These are phyloP conservation scores for Boletus patriciae DNA, from an alignment of 768 basidiomycete species.

Conservation along the genomic window DNA sequence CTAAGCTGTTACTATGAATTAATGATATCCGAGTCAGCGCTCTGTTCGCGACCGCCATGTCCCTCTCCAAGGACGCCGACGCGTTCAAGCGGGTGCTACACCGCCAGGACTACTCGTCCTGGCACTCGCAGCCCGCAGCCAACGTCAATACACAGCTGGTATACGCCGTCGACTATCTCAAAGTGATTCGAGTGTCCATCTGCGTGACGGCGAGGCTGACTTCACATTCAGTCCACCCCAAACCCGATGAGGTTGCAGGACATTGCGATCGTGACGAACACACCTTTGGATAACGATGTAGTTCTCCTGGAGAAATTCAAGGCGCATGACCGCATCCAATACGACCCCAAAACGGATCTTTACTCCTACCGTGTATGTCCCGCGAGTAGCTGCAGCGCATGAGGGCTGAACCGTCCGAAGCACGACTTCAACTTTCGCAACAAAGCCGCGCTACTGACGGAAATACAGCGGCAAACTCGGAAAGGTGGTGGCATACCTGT, in stretches of 20 bases:
- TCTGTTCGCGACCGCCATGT: slow-evolving; percentile 44
- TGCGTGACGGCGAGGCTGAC: slow-evolving; percentile 13
- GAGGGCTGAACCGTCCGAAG: slow-evolving; percentile 38
- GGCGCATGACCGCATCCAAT: slow-evolving; percentile 74
- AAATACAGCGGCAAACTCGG: slow-evolving; percentile 82
- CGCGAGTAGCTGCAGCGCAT: not conserved
- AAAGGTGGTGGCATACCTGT: slow-evolving; percentile 86
- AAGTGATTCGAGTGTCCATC: slow-evolving; percentile 43
- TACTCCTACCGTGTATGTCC: slow-evolving; percentile 80
- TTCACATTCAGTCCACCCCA: slow-evolving; percentile 50
- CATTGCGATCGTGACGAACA: slow-evolving; percentile 76
- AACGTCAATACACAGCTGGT: slow-evolving; percentile 88
- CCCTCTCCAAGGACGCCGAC: slow-evolving; percentile 67
- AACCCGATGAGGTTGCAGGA: slow-evolving; percentile 88
- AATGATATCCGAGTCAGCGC: not conserved
- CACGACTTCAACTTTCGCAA: slow-evolving; percentile 85
- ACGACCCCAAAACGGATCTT: slow-evolving; percentile 80
- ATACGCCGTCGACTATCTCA: slow-evolving; percentile 79
- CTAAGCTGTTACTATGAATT: no score
- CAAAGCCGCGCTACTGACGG: slow-evolving; percentile 78
- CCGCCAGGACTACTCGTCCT: slow-evolving; percentile 68
- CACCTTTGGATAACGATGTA: slow-evolving; percentile 70
- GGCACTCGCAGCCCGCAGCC: slow-evolving; percentile 86
- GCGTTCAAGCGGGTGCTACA: slow-evolving; percentile 66
- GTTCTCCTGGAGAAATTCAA: slow-evolving; percentile 79